Conservation (phyloP, 345 rosid species). For the Pugionium cornutum region DNA sequence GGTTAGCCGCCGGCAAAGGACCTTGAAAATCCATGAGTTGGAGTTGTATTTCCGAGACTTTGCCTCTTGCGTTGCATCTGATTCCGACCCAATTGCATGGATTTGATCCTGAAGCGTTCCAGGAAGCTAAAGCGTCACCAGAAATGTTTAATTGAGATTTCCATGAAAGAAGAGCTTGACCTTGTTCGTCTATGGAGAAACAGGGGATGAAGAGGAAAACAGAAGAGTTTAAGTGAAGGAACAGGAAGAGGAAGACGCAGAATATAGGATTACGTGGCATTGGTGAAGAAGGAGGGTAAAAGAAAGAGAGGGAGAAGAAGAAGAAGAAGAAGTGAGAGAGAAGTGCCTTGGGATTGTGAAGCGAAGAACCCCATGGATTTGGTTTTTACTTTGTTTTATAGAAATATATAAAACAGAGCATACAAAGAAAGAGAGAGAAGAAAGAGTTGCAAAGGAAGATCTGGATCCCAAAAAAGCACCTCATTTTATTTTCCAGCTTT, state of each 20-base stretch:
- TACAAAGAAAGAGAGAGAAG: conserved; percentile 8
- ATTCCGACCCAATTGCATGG: conserved; percentile 87
- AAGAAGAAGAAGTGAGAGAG: conserved; percentile 38
- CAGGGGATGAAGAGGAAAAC: conserved; percentile 49
- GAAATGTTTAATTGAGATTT: conserved; percentile 63
- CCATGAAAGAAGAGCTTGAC: conserved; percentile 79
- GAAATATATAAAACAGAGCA: conserved; percentile 47
- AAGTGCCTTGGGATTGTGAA: conserved; percentile 66
- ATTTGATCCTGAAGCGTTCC: conserved; percentile 54
- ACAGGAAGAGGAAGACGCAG: conserved; percentile 49
- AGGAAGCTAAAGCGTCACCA: conserved; percentile 50
- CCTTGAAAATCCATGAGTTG: conserved; percentile 66
- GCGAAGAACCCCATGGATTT: conserved; percentile 71
- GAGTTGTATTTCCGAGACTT: conserved; percentile 59
- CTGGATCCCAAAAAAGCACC: conserved; percentile 62
- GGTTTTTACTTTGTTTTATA: conserved; percentile 62
- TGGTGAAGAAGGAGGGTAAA: conserved; percentile 46
- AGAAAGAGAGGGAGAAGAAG: conserved; percentile 7
- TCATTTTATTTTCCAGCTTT: conserved; percentile 29
- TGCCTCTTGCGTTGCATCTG: conserved; percentile 61
- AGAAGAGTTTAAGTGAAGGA: conserved; percentile 46
- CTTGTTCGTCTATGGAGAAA: conserved; percentile 66
- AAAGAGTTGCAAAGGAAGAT: conserved; percentile 49
- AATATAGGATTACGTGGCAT: conserved; percentile 60
- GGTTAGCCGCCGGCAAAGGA: conserved; percentile 58